Evolutionary conservation across 2,329 filamentous ascomycete genomes (phyloP).

Genomic region (Fusarium coicis): DNA sequence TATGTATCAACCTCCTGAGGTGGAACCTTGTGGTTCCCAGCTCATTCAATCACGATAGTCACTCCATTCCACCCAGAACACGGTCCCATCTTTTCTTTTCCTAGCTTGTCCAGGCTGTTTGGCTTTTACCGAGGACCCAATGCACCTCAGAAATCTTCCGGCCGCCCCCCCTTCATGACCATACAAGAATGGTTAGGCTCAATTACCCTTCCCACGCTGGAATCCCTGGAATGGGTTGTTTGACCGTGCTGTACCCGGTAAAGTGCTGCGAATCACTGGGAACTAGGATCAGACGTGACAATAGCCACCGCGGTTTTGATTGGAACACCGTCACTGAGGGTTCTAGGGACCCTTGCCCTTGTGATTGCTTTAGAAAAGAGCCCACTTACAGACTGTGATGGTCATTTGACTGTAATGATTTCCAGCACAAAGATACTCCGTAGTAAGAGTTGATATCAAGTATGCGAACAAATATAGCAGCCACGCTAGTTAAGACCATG

Average conservation of each 20-base stretch:
- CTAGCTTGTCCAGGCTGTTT: conserved; percentile 1
- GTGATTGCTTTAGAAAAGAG: conserved; percentile 5
- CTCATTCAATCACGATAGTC: conserved; percentile 13
- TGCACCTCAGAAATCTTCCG: conserved; percentile 29
- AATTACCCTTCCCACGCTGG: not conserved
- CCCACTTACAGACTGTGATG: conserved; percentile 31
- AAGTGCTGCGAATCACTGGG: conserved; percentile 28
- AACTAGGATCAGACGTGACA: conserved; percentile 17
- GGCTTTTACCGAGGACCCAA: conserved; percentile 17
- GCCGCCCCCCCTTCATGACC: conserved; percentile 14
- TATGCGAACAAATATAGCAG: not conserved
- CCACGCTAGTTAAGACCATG: conserved; percentile 26
- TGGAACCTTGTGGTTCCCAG: conserved; percentile 16
- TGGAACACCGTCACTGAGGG: conserved; percentile 25
- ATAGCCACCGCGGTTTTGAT: conserved; percentile 28
- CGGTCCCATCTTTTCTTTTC: conserved; percentile 22
- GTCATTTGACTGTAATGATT: not conserved
- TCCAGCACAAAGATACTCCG: not conserved
- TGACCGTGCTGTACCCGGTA: conserved; percentile 35
- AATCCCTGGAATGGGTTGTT: conserved; percentile 25
- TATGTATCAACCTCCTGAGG: not conserved
- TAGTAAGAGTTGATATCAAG: not conserved
- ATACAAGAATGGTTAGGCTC: conserved; percentile 18
- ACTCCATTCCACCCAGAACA: conserved; percentile 2
- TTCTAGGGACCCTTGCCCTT: conserved; percentile 32